phyloP scores from a whole-genome alignment of 371 early-diverging fungal species.

The Caulochytrium protostelioides region DNA sequence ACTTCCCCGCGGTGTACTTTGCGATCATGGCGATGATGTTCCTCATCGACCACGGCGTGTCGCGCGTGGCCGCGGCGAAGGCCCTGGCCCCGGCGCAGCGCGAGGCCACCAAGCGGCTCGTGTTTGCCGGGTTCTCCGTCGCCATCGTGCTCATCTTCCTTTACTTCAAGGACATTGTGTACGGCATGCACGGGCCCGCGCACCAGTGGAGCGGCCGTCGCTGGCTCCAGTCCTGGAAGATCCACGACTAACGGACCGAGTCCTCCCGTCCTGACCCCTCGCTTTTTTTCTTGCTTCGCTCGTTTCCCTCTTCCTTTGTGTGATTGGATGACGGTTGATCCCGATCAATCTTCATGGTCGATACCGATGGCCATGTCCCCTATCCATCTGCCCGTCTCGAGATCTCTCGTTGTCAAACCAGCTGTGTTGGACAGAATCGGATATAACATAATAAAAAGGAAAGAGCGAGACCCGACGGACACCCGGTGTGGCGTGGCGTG shows the following conservation, averaged over 20 bases:
- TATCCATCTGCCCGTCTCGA: too few species aligned
- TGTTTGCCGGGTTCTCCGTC: constrained; percentile 20
- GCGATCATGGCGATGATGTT: constrained; percentile 50
- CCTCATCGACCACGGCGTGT: constrained; percentile 46
- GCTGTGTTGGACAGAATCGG: too few species aligned
- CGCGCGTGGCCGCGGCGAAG: not conserved
- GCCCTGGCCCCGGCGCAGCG: not conserved
- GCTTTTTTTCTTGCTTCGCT: too few species aligned
- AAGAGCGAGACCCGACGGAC: too few species aligned
- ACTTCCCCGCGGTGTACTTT: constrained; percentile 95
- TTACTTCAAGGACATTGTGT: constrained; percentile 62
- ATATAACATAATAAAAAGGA: too few species aligned
- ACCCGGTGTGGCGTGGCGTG: too few species aligned
- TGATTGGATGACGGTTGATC: too few species aligned
- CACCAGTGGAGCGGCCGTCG: constrained; percentile 20
- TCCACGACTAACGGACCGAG: constrained; percentile 18
- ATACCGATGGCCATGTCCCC: too few species aligned
- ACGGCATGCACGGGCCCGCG: constrained; percentile 63
- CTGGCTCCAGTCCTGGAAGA: constrained; percentile 38
- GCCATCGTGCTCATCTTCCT: constrained; percentile 29
- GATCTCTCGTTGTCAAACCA: too few species aligned
- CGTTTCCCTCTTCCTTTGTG: too few species aligned
- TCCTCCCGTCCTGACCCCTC: too few species aligned
- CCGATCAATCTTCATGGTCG: too few species aligned
- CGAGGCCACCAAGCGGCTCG: constrained; percentile 5